Evolutionary conservation across 2,329 filamentous ascomycete species (phyloP).

Genomic region (Dactylellina parvicollis): DNA sequence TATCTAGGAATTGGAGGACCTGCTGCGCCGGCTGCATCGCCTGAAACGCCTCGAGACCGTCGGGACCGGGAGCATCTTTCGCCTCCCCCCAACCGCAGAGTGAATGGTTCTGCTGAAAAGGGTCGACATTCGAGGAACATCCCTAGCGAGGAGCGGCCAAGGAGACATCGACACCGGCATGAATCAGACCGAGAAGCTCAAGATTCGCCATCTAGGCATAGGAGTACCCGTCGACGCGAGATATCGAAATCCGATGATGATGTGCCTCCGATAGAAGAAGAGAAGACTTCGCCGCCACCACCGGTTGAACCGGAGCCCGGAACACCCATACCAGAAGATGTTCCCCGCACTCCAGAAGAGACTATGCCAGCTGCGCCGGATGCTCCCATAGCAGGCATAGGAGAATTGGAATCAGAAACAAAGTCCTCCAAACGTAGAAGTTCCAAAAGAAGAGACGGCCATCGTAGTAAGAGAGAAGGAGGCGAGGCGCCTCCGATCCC

Average conservation of each 20-base stretch:
- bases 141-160: slow-evolving; percentile 27
- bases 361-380: slow-evolving; percentile 3
- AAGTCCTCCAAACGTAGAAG: slow-evolving; percentile 36
- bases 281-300: not conserved
- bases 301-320: slow-evolving; percentile 6
- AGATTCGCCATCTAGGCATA: slow-evolving; percentile 35
- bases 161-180: slow-evolving; percentile 34
- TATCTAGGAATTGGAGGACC: slow-evolving; percentile 36
- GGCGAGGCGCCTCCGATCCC: slow-evolving; percentile 46
- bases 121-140: slow-evolving; percentile 3
- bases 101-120: slow-evolving; percentile 35
- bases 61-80: not conserved
- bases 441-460: slow-evolving; percentile 35
- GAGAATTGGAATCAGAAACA: slow-evolving; percentile 12
- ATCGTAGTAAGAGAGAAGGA: slow-evolving; percentile 41
- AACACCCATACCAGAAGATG: slow-evolving; percentile 10
- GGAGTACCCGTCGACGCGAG: slow-evolving; percentile 37
- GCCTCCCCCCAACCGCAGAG: slow-evolving; percentile 6
- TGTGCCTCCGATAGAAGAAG: slow-evolving; percentile 21
- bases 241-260: slow-evolving; percentile 44
- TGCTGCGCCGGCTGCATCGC: not conserved
- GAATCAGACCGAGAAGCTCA: slow-evolving; percentile 19
- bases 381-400: slow-evolving; percentile 6
- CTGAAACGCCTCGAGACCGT: not conserved
- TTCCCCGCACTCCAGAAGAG: slow-evolving; percentile 29